Evolutionary conservation across 1,139 yeast genomes (phyloP).

Genomic region (Eremothecium coryli): DNA sequence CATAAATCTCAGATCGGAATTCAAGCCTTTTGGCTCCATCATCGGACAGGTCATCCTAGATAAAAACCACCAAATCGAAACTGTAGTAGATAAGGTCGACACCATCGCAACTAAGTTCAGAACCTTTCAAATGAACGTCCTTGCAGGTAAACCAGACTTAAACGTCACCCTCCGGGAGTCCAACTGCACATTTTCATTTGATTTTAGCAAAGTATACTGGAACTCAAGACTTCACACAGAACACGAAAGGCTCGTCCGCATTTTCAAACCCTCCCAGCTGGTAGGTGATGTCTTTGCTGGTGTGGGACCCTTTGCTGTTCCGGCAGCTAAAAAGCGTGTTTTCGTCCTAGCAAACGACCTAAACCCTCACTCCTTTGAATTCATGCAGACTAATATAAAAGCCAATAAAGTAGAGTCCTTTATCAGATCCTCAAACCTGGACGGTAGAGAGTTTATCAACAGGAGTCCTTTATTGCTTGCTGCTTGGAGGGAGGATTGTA

Average conservation of each 20-base stretch:
- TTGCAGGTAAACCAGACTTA: constrained; percentile 67
- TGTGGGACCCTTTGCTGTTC: constrained; percentile 96
- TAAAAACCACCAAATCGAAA: constrained; percentile 66
- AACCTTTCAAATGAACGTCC: constrained; percentile 85
- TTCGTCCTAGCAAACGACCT: constrained; percentile 86
- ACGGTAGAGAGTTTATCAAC: constrained; percentile 74
- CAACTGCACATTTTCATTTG: constrained; percentile 77
- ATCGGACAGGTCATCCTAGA: constrained; percentile 90
- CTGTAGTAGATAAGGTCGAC: constrained; percentile 92
- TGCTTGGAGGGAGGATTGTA: constrained; percentile 16
- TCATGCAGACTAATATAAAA: constrained; percentile 54
- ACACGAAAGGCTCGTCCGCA: constrained; percentile 66
- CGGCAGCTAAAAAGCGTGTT: constrained; percentile 80
- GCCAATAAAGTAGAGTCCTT: constrained; percentile 54
- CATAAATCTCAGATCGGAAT: constrained; percentile 73
- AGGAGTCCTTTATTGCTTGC: constrained; percentile 46
- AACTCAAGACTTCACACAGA: constrained; percentile 91
- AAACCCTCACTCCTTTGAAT: constrained; percentile 76
- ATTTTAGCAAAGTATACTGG: constrained; percentile 94
- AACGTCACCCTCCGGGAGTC: constrained; percentile 83
- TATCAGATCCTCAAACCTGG: constrained; percentile 60
- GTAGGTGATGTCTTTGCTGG: constrained; percentile 98
- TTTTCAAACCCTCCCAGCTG: constrained; percentile 56
- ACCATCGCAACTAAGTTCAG: constrained; percentile 80
- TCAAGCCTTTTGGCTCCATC: constrained; percentile 66